A percentile compares a stretch with the other conserved stretches of the same genome.
These are phyloP conservation scores for Pleurotus tuoliensis DNA, from an alignment of 768 basidiomycete genomes.

Conservation along the genomic window DNA sequence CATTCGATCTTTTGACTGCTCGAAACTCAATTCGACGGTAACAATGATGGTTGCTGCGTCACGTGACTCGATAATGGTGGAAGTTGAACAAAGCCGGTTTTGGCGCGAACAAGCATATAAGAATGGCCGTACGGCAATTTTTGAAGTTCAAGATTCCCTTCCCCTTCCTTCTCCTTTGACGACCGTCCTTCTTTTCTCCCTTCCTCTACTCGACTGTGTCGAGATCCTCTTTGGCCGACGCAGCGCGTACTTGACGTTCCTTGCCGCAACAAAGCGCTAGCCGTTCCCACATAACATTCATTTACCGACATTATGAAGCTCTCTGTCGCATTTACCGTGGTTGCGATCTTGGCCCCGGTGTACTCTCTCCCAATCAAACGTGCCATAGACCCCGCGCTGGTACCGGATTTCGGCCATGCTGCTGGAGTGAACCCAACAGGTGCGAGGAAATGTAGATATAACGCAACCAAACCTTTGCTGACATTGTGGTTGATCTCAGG, in stretches of 20 bases:
- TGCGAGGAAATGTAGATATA: slow-evolving; percentile 12
- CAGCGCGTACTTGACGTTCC: slow-evolving; percentile 2
- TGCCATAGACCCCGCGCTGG: slow-evolving; percentile 48
- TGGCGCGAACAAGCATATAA: background rate
- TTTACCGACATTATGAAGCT: slow-evolving; percentile 2
- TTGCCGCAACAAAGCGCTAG: background rate
- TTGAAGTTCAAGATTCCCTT: background rate
- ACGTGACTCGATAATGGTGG: background rate
- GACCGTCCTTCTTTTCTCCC: background rate
- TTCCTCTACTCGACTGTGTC: slow-evolving; percentile 5
- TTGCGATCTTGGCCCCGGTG: background rate
- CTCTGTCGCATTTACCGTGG: background rate
- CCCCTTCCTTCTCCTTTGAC: background rate
- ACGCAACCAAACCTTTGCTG: no score
- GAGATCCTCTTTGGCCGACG: background rate
- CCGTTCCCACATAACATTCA: slow-evolving; percentile 1
- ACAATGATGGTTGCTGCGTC: slow-evolving; percentile 5
- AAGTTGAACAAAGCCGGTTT: background rate
- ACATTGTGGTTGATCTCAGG: slow-evolving; percentile 26
- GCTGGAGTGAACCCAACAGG: slow-evolving; percentile 61
- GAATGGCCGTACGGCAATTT: background rate
- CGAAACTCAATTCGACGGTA: background rate
- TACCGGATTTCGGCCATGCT: slow-evolving; percentile 54
- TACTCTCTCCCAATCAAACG: slow-evolving; percentile 4
- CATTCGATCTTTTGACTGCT: background rate